Percentiles rank a stretch among this genome's conserved stretches.
Conservation (phyloP, 768 basidiomycete species). For the Mycena metata region DNA sequence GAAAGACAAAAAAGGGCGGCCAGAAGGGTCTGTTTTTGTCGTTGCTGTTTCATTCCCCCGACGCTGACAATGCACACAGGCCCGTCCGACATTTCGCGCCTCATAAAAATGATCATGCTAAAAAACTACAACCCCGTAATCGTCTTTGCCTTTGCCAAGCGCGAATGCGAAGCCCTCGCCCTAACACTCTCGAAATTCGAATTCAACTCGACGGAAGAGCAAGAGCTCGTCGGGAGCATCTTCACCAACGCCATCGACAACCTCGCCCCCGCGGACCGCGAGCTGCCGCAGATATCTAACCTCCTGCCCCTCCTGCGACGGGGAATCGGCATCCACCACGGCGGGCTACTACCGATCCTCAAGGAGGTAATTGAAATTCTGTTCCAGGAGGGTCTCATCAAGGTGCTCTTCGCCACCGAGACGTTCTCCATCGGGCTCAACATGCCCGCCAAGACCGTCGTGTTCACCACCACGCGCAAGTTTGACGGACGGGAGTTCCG, state of each 20-base stretch:
- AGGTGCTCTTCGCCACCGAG: conserved; percentile 98
- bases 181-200: conserved; percentile 95
- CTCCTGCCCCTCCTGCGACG: conserved; percentile 93
- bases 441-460: conserved; percentile 99
- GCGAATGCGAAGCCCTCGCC: conserved; percentile 96
- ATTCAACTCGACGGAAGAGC: conserved; percentile 94
- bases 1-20: conserved; percentile 94
- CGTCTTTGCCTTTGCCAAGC: conserved; percentile 97
- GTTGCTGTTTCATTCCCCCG: background rate
- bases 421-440: conserved; percentile 98
- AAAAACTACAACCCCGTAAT: conserved; percentile 99
- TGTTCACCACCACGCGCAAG: conserved; percentile 95
- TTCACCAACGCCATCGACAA: conserved; percentile 96
- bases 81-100: conserved; percentile 94
- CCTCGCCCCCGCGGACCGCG: conserved; percentile 86
- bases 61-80: conserved; percentile 58
- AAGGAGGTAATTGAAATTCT: conserved; percentile 99
- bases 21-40: conserved; percentile 77
- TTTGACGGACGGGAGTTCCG: conserved; percentile 97
- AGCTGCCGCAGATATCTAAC: conserved; percentile 93
- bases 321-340: conserved; percentile 98
- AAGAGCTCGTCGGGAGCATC: conserved; percentile 86
- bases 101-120: conserved; percentile 97
- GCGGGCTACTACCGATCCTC: conserved; percentile 95
- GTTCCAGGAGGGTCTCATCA: conserved; percentile 98